Evolutionary conservation across 1,284 basidiomycete species (phyloP).

Genomic region (Sanghuangporus baumii): DNA sequence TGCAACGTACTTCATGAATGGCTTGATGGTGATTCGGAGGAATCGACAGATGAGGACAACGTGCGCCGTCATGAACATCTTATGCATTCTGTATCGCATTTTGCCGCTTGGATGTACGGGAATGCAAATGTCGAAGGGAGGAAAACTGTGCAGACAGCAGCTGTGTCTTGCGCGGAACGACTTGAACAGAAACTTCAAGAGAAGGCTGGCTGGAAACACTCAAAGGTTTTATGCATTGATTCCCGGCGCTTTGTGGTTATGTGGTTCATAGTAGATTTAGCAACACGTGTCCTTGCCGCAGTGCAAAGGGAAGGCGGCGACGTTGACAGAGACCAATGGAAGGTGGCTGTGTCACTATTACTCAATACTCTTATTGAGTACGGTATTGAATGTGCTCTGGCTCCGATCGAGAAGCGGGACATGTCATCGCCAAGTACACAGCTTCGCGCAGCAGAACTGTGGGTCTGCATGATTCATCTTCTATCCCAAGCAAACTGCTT

Average conservation of each 20-base stretch:
- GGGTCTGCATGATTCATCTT: slow-evolving; percentile 72
- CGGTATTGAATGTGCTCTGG: slow-evolving; percentile 48
- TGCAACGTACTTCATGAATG: slow-evolving; percentile 36
- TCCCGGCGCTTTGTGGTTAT: slow-evolving; percentile 34
- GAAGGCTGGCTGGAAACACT: neutral
- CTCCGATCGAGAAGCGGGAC: slow-evolving; percentile 32
- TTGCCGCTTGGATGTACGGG: slow-evolving; percentile 39
- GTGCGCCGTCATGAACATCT: slow-evolving; percentile 35
- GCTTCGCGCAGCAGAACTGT: slow-evolving; percentile 54
- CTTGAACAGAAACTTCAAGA: neutral
- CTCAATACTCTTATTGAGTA: slow-evolving; percentile 47
- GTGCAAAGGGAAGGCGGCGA: slow-evolving; percentile 24
- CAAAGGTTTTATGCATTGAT: neutral
- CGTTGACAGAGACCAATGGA: slow-evolving; percentile 20
- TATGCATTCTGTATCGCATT: slow-evolving; percentile 34
- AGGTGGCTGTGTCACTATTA: slow-evolving; percentile 33
- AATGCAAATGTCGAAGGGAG: slow-evolving; percentile 31
- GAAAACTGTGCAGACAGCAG: slow-evolving; percentile 26
- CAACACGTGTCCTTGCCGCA: slow-evolving; percentile 31
- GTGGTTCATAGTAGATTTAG: slow-evolving; percentile 62
- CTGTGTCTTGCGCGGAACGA: slow-evolving; percentile 31
- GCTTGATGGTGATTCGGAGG: slow-evolving; percentile 5
- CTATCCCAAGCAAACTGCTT: slow-evolving; percentile 13
- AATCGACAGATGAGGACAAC: slow-evolving; percentile 6
- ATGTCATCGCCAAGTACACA: slow-evolving; percentile 33